Base-by-base conservation (phyloP, 345 rosid genomes). In the Citrus reticulata region DNA sequence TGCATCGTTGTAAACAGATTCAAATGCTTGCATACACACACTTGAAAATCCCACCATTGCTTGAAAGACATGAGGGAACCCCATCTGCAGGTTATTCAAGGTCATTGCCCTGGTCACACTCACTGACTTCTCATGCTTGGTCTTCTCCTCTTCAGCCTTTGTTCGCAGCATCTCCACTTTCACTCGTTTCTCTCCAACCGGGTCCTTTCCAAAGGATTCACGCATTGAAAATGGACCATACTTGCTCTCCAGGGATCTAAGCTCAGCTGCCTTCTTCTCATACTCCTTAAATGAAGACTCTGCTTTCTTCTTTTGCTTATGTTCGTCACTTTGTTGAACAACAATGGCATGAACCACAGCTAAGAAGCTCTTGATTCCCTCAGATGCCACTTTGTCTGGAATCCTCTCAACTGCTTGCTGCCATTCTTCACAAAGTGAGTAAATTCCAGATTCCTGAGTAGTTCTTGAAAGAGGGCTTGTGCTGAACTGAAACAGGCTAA, bases 351-450 rank as follows among this genome's bases (percentile, higher is more conserved):
- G 95, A 76, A 96, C 88, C 22, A 91, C 97, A 0, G 90, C 84
- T 59, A 96, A 71, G 83, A 96, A 91, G 85, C 98, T 92, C 77
- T 91, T 93, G 85, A 96, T 93, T 73, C 97, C 99, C 88, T 96
- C 98, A 0, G 99, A 91, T 83, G 98, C 99, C 73, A 94, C 99
- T 80, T 92, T 96, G 86, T 93, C 99, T 3, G 98, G 99, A 79
- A 93, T 89, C 74, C 97, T 76, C 81, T 94, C 95, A 3, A 92
- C 84, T 20, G 97, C 97, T 67, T 87, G 91, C 40, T 93, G 93
- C 98, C 97, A 96, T 57, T 93, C 96, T 83, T 96, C 98, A 7
- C 97, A 90, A 49, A 95, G 87, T 5, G 91, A 85, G 92, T 96
- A 96, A 37, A 96, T 91, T 77, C 82, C 90, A 8, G 96, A 93